Evolutionary conservation across 2,329 filamentous ascomycete species (phyloP).

Genomic region (Aspergillus sp.): DNA sequence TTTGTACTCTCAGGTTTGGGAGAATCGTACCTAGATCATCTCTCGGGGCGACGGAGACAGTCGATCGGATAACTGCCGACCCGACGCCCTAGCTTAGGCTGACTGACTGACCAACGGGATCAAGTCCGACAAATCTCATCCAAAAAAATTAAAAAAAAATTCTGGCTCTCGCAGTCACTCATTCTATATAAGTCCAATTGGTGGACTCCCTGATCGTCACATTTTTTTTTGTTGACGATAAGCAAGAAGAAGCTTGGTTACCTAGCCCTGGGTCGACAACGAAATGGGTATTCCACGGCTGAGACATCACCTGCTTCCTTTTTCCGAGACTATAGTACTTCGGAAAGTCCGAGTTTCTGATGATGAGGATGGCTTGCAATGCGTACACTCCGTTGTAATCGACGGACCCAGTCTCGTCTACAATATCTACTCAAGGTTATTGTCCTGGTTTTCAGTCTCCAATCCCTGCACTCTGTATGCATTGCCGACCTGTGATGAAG

Average conservation of each 20-base stretch:
- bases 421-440: slow-evolving; percentile 66
- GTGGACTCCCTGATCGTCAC: no score
- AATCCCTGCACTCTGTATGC: slow-evolving; percentile 54
- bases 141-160: neutral
- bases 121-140: neutral
- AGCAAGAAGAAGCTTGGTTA: neutral
- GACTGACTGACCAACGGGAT: neutral
- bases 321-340: slow-evolving; percentile 33
- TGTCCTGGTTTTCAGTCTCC: slow-evolving; percentile 41
- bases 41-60: neutral
- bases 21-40: no score
- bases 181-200: no score
- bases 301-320: slow-evolving; percentile 37
- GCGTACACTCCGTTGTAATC: slow-evolving; percentile 55
- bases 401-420: slow-evolving; percentile 83
- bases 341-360: slow-evolving; percentile 5
- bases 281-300: slow-evolving; percentile 42
- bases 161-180: no score
- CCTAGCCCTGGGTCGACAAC: neutral
- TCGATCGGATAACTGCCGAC: neutral
- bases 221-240: neutral
- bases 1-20: no score
- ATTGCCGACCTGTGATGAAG: slow-evolving; percentile 65
- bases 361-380: slow-evolving; percentile 14
- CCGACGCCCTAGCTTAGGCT: neutral